A percentile compares a stretch with the other conserved stretches of the same genome.
phyloP scores from a whole-genome alignment of 2,329 filamentous ascomycete species.

The Onygena corvina region DNA sequence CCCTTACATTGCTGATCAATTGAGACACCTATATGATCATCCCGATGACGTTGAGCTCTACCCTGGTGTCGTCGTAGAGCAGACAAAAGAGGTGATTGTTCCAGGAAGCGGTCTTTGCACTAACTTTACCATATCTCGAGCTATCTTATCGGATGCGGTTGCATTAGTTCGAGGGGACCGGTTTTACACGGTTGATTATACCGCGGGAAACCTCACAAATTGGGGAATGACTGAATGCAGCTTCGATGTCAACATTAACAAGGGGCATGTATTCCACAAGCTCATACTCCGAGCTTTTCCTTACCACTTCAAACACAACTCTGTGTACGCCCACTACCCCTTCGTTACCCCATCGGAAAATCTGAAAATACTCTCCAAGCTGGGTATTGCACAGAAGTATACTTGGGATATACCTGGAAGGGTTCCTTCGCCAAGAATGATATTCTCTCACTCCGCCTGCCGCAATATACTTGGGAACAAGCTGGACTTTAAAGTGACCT shows the following conservation, averaged over 20 bases:
- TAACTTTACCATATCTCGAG: conserved; percentile 29
- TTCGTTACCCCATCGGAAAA: conserved; percentile 21
- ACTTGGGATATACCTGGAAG: conserved; percentile 16
- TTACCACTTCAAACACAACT: conserved; percentile 20
- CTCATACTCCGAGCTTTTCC: conserved; percentile 22
- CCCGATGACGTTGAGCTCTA: conserved; percentile 59
- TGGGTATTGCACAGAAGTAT: conserved; percentile 16
- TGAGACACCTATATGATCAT: conserved; percentile 50
- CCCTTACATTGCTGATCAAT: conserved; percentile 41
- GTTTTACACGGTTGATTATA: conserved; percentile 27
- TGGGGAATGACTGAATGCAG: conserved; percentile 32
- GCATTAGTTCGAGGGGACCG: conserved; percentile 33
- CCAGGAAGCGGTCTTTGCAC: conserved; percentile 29
- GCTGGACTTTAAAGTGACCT: conserved; percentile 19
- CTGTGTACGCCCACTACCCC: conserved; percentile 20
- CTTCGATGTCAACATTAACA: conserved; percentile 20
- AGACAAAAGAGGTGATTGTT: conserved; percentile 25
- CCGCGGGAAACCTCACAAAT: conserved; percentile 26
- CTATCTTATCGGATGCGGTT: conserved; percentile 35
- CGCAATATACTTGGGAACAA: conserved; percentile 17
- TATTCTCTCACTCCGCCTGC: conserved; percentile 15
- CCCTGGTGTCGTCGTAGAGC: conserved; percentile 48
- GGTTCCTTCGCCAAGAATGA: conserved; percentile 12
- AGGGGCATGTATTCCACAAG: conserved; percentile 23
- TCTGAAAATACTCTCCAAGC: conserved; percentile 17